Conservation (phyloP, 2,329 filamentous ascomycete species). For the Phialophora verrucosa region DNA sequence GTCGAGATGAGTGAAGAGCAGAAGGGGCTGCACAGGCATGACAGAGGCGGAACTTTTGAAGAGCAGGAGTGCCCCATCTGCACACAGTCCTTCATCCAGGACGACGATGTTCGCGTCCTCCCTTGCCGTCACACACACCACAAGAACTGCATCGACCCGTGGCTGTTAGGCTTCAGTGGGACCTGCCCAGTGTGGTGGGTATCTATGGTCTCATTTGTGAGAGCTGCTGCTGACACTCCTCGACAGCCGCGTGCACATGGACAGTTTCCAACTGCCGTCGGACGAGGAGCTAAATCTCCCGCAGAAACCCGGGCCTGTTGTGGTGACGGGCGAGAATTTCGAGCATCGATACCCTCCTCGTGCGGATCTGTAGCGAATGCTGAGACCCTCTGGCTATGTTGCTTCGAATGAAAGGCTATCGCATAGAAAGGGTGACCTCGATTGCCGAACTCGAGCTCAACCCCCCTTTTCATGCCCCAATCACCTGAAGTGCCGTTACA, state of each 20-base stretch:
- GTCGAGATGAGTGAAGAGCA: neutral
- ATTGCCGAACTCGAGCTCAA: neutral
- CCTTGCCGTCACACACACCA: conserved; percentile 24
- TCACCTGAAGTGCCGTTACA: too few species aligned
- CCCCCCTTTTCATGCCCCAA: too few species aligned
- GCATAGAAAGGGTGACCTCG: too few species aligned
- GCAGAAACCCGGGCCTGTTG: conserved; percentile 1
- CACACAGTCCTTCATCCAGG: conserved; percentile 9
- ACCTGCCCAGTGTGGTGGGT: conserved; percentile 24
- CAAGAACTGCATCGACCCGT: conserved; percentile 19
- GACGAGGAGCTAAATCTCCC: neutral
- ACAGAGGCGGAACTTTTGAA: neutral
- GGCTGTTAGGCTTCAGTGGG: conserved; percentile 19
- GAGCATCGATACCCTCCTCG: neutral
- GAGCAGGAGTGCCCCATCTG: conserved; percentile 21
- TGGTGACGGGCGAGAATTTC: conserved; percentile 1
- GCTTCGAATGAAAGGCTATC: neutral
- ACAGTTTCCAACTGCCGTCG: conserved; percentile 5
- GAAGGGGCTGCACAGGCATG: neutral
- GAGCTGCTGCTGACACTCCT: neutral
- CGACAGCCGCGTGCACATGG: conserved; percentile 15
- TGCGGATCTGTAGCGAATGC: neutral
- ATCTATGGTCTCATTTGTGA: neutral
- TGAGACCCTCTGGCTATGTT: neutral
- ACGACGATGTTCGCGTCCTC: conserved; percentile 16